Evolutionary conservation across 1,139 yeast species (phyloP), one percentile per base, ranked within the genome.

Genomic region (Candida sanyaensis): DNA sequence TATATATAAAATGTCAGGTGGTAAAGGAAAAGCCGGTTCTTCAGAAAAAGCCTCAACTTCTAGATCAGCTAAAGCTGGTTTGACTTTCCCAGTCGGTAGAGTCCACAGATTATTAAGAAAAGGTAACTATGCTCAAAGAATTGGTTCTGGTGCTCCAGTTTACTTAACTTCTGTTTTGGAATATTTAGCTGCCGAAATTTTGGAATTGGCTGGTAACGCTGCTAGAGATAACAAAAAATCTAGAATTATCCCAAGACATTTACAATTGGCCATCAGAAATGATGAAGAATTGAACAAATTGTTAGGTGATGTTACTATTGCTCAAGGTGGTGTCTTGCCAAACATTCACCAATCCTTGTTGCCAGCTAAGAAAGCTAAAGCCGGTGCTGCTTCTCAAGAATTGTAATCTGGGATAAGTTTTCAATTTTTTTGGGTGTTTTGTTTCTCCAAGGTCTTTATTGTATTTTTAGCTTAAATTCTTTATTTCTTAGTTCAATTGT

Each of bases 321-420:
- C 96, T 62, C 96, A 89, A 80, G 97, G 96, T 87, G 97, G 97
- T 87, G 97, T 90, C 61, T 82, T 90, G 73, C 97, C 96, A 81
- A 91, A 92, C 88, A 87, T 86, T 71, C 97, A 92, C 79, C 92
- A 87, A 77, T 87, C 88, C 81, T 85, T 92, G 76, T 85, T 91
- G 75, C 97, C 97, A 78, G 85, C 91, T 84, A 92, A 92, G 83
- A 81, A 90, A 65, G 80, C 88, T 57, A 84, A 85, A 77, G 78
- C 82, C 54, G 71, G 71, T 59, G 84, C 85, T 76, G 91, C 89
- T 75, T 87, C 93, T 68, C 95, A 87, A 79, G 93, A 87, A 78
- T 85, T 87, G 79, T 87, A 83, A 41, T 12, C 42, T 10, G 13
- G 10, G 41, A 30, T 30, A 11, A n/a, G 8, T 11, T 10, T 30